phyloP scores from a whole-genome alignment of 2,329 filamentous ascomycete species.

The Colletotrichum filicis region DNA sequence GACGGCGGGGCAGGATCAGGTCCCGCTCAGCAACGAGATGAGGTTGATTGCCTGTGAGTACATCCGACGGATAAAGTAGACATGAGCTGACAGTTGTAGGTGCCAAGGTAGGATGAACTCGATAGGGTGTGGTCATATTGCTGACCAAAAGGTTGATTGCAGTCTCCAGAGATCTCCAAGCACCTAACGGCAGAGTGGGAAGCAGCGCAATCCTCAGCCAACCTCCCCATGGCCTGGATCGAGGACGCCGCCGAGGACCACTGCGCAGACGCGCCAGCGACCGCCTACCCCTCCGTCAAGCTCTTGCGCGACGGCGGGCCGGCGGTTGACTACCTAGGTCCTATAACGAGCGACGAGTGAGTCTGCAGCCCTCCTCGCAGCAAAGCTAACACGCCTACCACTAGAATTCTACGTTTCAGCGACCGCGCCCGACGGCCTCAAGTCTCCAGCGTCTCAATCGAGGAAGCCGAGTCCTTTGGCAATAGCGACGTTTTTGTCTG shows the following conservation, averaged over 20 bases:
- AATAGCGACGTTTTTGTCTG: constrained; percentile 46
- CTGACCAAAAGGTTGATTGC: background rate
- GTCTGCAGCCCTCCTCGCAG: too few species aligned
- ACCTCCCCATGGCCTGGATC: constrained; percentile 11
- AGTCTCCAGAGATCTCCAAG: constrained; percentile 1
- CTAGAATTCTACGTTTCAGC: constrained; percentile 41
- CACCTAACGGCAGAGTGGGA: constrained; percentile 12
- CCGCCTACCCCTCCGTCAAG: constrained; percentile 12
- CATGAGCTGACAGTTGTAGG: background rate
- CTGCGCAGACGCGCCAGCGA: background rate
- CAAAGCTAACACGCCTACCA: background rate
- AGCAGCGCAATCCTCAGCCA: constrained; percentile 4
- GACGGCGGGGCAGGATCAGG: background rate
- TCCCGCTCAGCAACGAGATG: background rate
- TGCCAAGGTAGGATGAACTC: background rate
- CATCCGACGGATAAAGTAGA: background rate
- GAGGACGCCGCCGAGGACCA: background rate
- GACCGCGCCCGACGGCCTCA: constrained; percentile 41
- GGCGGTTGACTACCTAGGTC: constrained; percentile 8
- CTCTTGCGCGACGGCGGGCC: constrained; percentile 2
- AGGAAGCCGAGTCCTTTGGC: constrained; percentile 41
- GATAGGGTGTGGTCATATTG: background rate
- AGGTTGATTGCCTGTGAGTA: constrained; percentile 26
- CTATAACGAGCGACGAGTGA: constrained; percentile 17
- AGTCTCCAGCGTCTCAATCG: constrained; percentile 34